phyloP scores from a whole-genome alignment of 768 basidiomycete genomes.

The Boletus tomentosulus region DNA sequence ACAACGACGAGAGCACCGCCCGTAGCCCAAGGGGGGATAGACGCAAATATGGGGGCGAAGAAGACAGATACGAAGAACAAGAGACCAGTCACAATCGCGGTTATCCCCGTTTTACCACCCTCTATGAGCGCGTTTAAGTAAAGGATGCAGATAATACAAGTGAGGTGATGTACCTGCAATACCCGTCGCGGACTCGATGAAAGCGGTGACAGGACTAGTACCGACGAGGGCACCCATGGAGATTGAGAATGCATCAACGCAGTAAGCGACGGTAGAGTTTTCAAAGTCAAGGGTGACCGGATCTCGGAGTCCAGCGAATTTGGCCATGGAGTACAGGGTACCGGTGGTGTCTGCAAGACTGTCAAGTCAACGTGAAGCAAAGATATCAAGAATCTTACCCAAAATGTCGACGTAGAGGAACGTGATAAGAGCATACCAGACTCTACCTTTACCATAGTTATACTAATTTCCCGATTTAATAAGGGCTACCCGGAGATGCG shows the following conservation, averaged over 20 bases:
- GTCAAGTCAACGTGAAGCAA: neutral
- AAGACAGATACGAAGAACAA: constrained; percentile 83
- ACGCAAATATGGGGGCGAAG: constrained; percentile 86
- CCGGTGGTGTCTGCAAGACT: constrained; percentile 42
- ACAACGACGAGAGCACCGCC: constrained; percentile 83
- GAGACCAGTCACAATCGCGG: constrained; percentile 66
- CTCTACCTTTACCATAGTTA: constrained; percentile 54
- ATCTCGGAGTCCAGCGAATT: constrained; percentile 84
- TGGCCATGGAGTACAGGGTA: constrained; percentile 87
- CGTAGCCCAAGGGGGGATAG: constrained; percentile 84
- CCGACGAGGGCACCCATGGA: constrained; percentile 79
- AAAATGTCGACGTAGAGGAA: constrained; percentile 89
- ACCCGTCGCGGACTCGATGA: constrained; percentile 79
- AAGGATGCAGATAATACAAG: neutral
- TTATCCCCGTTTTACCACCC: constrained; percentile 85
- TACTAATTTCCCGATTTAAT: constrained; percentile 36
- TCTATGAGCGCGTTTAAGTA: constrained; percentile 38
- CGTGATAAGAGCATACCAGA: constrained; percentile 86
- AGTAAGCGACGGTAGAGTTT: constrained; percentile 76
- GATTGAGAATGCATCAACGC: constrained; percentile 77
- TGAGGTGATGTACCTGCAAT: constrained; percentile 50
- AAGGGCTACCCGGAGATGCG: neutral
- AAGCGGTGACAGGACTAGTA: constrained; percentile 78
- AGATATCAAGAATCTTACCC: constrained; percentile 39
- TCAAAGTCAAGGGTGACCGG: constrained; percentile 85